Base-by-base conservation (phyloP, 176 grass and related monocot genomes). In the Zoysia japonica region DNA sequence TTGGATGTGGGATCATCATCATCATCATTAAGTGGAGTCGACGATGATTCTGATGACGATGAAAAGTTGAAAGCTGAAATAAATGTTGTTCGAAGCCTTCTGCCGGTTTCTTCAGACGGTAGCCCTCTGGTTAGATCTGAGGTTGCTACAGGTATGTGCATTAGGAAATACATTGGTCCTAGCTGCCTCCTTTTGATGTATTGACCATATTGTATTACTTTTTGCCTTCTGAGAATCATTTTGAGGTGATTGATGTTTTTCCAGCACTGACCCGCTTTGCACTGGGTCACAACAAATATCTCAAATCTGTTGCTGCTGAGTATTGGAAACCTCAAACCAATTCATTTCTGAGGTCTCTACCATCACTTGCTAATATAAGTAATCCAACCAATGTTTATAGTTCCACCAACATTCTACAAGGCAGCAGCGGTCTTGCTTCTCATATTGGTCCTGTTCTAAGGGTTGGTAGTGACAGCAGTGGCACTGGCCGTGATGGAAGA, bases 111-210 rank as follows among this genome's bases (percentile, higher is more conserved):
- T 86, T 85, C 81, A 52, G 96, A 99, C 89, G 96, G 84, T 80
- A 99, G 92, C 63, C 96, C 92, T 35, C 90, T 99, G 76, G 96
- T 99, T 71, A 89, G 96, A 82, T 91, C 86, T 84, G 96, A 99
- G 78, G 88, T 99, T 76, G 86, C 81, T 83, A 79, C 90, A 81
- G 96, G 96, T 99, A 95, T 48, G 89, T 86, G 47, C 2, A 75
- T 47, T 78, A 70, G 11, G 46, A 71, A 67, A 57, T 60, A 68
- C 42, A 3, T 36, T 75, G 1, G 42, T 59, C n/a, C 11, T 87
- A 63, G 52, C 12, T 7, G 47, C 68, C 70, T 65, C 13, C 3
- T 77, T 69, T 83, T 61, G 52, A 50, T 73, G 14, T 72, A 52
- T 72, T 9, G 9, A 72, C 28, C 42, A 43, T 78, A 60, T 47